Percentiles rank a stretch among this genome's conserved stretches.
Conservation (phyloP, 129 eudicot genomes). For the Lactuca sativa region DNA sequence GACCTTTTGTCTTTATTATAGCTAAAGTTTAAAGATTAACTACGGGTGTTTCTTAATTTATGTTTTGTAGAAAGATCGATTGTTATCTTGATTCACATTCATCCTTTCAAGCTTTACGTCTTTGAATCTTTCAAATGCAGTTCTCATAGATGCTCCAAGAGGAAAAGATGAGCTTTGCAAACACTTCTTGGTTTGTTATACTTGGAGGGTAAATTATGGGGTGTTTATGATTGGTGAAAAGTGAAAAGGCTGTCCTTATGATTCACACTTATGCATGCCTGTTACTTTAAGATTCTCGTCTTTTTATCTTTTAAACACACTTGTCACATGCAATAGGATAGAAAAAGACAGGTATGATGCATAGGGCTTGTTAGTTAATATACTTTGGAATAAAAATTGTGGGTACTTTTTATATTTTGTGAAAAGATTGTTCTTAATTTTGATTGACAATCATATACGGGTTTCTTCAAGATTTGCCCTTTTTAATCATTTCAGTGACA, state of each 20-base stretch:
- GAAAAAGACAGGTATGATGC: constrained; percentile 1
- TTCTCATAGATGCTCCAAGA: background rate
- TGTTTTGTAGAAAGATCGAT: background rate
- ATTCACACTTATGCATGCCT: background rate
- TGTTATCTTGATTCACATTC: background rate
- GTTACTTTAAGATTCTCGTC: background rate
- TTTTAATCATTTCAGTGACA: constrained; percentile 11
- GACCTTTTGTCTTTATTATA: background rate
- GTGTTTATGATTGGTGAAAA: background rate
- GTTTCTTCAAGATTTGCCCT: constrained; percentile 20
- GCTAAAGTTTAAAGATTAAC: background rate
- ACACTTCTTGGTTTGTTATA: background rate
- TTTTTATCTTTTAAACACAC: constrained; percentile 20
- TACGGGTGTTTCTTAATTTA: background rate
- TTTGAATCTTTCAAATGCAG: background rate
- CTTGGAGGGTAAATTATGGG: background rate
- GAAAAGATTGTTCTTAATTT: constrained; percentile 12
- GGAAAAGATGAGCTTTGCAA: background rate
- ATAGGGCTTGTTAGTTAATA: constrained; percentile 10
- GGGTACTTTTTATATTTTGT: background rate
- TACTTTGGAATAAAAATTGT: background rate
- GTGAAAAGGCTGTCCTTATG: background rate
- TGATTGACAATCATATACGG: constrained; percentile 10
- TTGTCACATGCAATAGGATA: constrained; percentile 9
- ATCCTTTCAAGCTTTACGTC: background rate